Conservation (phyloP, 331 rosid species). For the Quercus lobata region DNA sequence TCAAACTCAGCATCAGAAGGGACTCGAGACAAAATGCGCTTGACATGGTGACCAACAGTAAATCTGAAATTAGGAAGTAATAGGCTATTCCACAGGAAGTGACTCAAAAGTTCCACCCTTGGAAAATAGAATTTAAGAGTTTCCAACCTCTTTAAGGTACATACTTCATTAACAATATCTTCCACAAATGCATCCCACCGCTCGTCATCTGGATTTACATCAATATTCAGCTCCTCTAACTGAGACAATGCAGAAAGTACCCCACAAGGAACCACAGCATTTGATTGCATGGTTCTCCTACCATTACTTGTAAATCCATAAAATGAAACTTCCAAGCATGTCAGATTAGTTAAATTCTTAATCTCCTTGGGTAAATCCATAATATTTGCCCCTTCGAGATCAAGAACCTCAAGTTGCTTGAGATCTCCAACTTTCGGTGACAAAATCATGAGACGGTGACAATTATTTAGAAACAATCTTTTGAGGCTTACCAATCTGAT, state of each 20-base stretch:
- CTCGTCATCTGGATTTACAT: not conserved
- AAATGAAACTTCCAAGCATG: not conserved
- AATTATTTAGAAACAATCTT: not conserved
- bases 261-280: not conserved
- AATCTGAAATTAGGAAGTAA: not conserved
- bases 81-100: not conserved
- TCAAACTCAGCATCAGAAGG: not conserved
- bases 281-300: too few relatives aligned
- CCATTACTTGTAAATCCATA: not conserved
- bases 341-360: not conserved
- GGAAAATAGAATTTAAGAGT: not conserved
- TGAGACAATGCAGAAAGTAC: not conserved
- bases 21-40: not conserved
- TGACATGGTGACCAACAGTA: not conserved
- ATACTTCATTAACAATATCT: not conserved
- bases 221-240: not conserved
- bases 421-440: not conserved
- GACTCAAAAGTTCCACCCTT: not conserved
- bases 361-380: not conserved
- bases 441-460: not conserved
- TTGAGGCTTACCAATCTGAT: not conserved
- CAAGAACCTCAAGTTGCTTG: not conserved
- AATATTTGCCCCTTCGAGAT: not conserved
- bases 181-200: not conserved
- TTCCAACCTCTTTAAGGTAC: not conserved